Conservation (phyloP, 352 stramenopile genomes). For the Pythium apleroticum region DNA sequence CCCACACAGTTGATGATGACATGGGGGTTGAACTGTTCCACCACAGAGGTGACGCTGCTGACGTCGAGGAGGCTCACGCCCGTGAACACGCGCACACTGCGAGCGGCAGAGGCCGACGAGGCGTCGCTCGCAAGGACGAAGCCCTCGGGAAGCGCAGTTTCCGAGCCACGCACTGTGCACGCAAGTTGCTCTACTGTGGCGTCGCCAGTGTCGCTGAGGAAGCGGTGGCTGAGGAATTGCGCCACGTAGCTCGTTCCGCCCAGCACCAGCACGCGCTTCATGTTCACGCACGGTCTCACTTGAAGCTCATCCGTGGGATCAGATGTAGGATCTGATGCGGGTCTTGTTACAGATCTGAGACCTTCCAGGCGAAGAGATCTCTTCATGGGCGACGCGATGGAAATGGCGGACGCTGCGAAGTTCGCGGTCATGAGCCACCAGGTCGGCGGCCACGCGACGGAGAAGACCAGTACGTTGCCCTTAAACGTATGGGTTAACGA, state of each 20-base stretch:
- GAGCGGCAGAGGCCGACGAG: neutral
- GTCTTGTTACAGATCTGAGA: neutral
- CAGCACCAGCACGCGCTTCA: conserved; percentile 51
- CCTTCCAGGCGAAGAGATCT: neutral
- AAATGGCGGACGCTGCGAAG: conserved; percentile 12
- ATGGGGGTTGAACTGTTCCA: conserved; percentile 39
- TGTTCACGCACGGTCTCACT: neutral
- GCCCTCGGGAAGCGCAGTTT: conserved; percentile 28
- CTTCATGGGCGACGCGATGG: conserved; percentile 12
- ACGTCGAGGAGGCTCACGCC: conserved; percentile 39
- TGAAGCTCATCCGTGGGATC: no score
- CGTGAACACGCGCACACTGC: conserved; percentile 41
- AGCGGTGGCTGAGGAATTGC: conserved; percentile 52
- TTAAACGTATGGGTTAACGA: no score
- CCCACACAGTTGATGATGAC: conserved; percentile 63
- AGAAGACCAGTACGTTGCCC: conserved; percentile 54
- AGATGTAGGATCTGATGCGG: conserved; percentile 15
- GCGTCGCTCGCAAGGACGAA: conserved; percentile 26
- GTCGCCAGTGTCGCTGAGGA: conserved; percentile 16
- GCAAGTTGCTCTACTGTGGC: conserved; percentile 22
- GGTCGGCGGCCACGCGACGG: conserved; percentile 75
- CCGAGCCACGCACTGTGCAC: conserved; percentile 37
- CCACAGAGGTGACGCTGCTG: conserved; percentile 30
- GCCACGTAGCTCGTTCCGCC: conserved; percentile 65
- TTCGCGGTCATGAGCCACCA: conserved; percentile 70